Evolutionary conservation across 768 basidiomycete genomes (phyloP).

Genomic region (Boletales sp.): DNA sequence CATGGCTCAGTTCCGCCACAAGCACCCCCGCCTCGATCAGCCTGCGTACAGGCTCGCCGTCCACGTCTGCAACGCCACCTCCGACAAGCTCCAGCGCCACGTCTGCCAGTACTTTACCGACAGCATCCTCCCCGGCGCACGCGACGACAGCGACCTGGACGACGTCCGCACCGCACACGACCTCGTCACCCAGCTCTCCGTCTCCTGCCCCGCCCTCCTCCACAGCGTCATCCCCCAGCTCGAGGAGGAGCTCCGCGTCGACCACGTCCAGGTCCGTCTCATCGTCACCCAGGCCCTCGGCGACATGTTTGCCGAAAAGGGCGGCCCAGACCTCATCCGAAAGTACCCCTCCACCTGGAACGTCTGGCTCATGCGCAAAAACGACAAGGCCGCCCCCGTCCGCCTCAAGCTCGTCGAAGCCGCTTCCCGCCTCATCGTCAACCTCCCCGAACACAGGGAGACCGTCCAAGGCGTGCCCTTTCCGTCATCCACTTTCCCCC

Average conservation of each 20-base stretch:
- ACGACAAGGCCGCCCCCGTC: conserved; percentile 69
- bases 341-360: conserved; percentile 86
- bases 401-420: conserved; percentile 79
- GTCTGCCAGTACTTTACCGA: conserved; percentile 93
- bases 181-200: conserved; percentile 80
- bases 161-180: conserved; percentile 77
- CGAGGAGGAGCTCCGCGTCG: conserved; percentile 83
- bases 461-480: conserved; percentile 66
- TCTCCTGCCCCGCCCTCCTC: conserved; percentile 74
- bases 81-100: conserved; percentile 85
- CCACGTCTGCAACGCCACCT: conserved; percentile 77
- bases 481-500: neutral
- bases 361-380: conserved; percentile 74
- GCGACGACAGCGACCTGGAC: conserved; percentile 51
- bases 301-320: conserved; percentile 83
- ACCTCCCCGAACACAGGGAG: conserved; percentile 63
- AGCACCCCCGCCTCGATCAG: conserved; percentile 68
- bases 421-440: conserved; percentile 54
- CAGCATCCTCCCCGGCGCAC: conserved; percentile 62
- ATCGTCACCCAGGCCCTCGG: conserved; percentile 88
- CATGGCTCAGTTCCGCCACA: conserved; percentile 82
- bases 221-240: conserved; percentile 91
- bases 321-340: conserved; percentile 65
- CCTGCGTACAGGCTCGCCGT: conserved; percentile 80
- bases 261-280: conserved; percentile 63